Evolutionary conservation across 1,284 basidiomycete species (phyloP).

Genomic region (Kalmanozyma brasiliensis): DNA sequence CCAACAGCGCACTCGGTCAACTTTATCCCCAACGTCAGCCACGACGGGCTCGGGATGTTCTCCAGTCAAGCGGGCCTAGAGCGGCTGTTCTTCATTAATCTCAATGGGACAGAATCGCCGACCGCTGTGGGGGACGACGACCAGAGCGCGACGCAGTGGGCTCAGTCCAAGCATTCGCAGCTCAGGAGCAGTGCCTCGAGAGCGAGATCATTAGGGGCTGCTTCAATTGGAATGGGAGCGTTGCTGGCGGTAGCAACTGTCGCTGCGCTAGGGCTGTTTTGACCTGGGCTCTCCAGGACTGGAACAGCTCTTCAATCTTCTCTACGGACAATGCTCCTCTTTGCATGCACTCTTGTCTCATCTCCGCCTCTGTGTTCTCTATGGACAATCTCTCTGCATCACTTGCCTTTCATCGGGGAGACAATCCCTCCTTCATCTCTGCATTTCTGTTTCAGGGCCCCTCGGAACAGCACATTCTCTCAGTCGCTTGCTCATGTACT

Average conservation of each 20-base stretch:
- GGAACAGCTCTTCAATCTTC: too few relatives aligned
- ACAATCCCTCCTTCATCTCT: too few relatives aligned
- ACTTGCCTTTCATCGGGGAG: too few relatives aligned
- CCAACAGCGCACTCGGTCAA: constrained; percentile 43
- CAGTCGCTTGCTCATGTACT: too few relatives aligned
- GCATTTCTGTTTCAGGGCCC: too few relatives aligned
- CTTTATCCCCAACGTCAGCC: constrained; percentile 34
- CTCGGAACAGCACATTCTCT: too few relatives aligned
- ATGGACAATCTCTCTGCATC: too few relatives aligned
- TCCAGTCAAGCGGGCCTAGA: constrained; percentile 40
- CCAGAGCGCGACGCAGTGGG: constrained; percentile 17
- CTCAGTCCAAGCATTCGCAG: background rate
- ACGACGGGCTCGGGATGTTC: constrained; percentile 52
- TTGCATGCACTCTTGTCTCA: too few relatives aligned
- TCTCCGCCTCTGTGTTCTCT: too few relatives aligned
- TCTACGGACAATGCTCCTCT: too few relatives aligned
- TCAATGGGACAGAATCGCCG: constrained; percentile 45
- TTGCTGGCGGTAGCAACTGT: background rate
- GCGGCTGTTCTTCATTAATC: constrained; percentile 49
- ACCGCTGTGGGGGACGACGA: constrained; percentile 50
- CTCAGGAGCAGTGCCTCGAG: background rate
- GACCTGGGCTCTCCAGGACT: too few relatives aligned
- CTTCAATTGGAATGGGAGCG: background rate
- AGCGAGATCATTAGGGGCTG: background rate
- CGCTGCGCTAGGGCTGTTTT: too few relatives aligned